A percentile compares a stretch with the other conserved stretches of the same genome.
phyloP scores from a whole-genome alignment of 176 grass and related monocot genomes.

The Musa schizocarpa region DNA sequence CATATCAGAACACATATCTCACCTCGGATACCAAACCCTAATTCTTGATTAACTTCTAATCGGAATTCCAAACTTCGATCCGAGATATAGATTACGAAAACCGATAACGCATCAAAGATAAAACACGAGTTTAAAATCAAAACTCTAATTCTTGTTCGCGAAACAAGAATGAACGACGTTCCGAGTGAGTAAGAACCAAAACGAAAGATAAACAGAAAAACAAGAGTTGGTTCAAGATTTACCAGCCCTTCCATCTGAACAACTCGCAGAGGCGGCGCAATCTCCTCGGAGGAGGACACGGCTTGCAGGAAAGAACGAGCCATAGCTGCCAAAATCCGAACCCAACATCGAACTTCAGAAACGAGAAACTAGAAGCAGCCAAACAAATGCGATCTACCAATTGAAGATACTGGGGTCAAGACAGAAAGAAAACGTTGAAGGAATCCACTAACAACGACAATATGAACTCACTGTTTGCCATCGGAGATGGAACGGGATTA shows the following conservation, averaged over 20 bases:
- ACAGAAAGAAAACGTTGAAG: no score
- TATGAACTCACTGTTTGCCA: background rate
- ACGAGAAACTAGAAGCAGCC: background rate
- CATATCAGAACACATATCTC: background rate
- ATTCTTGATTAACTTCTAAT: background rate
- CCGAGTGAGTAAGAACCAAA: background rate
- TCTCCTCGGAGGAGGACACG: slow-evolving; percentile 53
- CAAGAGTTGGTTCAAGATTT: slow-evolving; percentile 13
- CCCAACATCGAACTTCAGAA: background rate
- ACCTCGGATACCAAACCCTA: background rate
- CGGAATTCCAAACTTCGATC: background rate
- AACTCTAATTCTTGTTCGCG: no score
- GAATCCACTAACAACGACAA: background rate
- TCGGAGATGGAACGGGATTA: background rate
- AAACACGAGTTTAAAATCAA: background rate
- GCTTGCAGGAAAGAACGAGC: slow-evolving; percentile 92
- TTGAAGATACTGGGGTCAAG: background rate
- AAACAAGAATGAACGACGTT: background rate
- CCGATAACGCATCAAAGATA: background rate
- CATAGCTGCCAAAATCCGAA: slow-evolving; percentile 21
- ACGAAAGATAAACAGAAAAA: background rate
- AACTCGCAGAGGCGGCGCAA: slow-evolving; percentile 47
- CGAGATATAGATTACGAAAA: background rate
- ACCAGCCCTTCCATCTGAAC: slow-evolving; percentile 99
- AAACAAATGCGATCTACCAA: background rate